Evolutionary conservation across 768 basidiomycete genomes (phyloP), one percentile per base, ranked within the genome.

Genomic region (Exsudoporus frostii): DNA sequence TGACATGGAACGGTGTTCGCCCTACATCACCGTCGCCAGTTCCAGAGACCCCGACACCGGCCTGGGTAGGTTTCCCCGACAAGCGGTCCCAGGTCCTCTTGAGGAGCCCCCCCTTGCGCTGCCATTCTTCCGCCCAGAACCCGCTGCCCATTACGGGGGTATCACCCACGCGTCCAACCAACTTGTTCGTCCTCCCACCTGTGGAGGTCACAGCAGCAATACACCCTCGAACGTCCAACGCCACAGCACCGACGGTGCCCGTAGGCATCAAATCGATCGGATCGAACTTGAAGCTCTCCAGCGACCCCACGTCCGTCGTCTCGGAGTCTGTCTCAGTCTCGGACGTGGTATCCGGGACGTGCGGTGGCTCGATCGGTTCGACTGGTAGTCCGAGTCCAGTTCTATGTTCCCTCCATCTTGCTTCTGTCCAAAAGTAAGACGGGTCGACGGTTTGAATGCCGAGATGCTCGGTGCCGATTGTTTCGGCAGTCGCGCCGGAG

Each of bases 41-140:
- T 0, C 90, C 88, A 29, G 87, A 89, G n/a, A 92, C 72, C 5
- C 90, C 89, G 22, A 92, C 72, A 8, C 82, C 87, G 24, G 62
- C 65, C 10, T 64, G 58, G 15, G 59, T 55, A 24, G 63, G 55
- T 39, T 71, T 73, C 3, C 76, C 68, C 20, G 54, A 65, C 20
- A 79, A 39, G 20, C 70, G 73, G 36, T 71, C 69, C 78, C 75
- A 82, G n/a, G 69, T 39, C 19, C 66, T 58, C 54, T 59, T 73
- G 58, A 65, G 56, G 52, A 51, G 65, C 30, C 67, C 64, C 63
- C 55, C 68, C 57, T 58, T 68, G 51, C 53, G 68, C 50, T 54
- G 55, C 90, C 90, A 92, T 69, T 90, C 84, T 61, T 89, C 89
- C 9, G 89, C 88, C 89, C 89, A 92, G 69, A 85, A 92, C 0